Percentiles rank a stretch among this genome's conserved stretches.
phyloP scores from a whole-genome alignment of 495 filamentous ascomycete genomes.

The Daldinia caldariorum region DNA sequence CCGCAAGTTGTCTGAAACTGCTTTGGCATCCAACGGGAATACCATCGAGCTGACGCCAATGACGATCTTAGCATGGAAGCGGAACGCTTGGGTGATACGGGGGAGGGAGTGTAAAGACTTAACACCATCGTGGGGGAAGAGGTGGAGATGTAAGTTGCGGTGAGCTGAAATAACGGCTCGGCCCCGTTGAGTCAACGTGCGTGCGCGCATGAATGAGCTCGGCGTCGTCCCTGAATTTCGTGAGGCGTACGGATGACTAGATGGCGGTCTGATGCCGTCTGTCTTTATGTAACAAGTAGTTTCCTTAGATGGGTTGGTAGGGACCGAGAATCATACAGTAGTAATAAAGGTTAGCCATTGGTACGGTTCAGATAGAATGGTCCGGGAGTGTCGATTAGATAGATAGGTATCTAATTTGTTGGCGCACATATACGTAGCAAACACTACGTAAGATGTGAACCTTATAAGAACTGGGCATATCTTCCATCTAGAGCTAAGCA shows the following conservation, averaged over 20 bases:
- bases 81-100: conserved; percentile 3
- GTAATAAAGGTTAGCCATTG: neutral
- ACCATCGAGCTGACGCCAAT: neutral
- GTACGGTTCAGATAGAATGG: neutral
- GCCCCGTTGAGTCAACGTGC: neutral
- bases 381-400: neutral
- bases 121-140: neutral
- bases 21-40: neutral
- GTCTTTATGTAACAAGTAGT: neutral
- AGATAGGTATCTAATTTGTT: neutral
- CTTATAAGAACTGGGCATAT: neutral
- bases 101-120: neutral
- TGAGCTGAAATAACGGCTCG: conserved; percentile 7
- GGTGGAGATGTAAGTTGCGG: conserved; percentile 11
- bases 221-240: neutral
- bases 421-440: neutral
- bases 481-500: neutral
- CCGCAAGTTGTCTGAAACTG: conserved; percentile 1
- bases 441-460: neutral
- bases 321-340: neutral
- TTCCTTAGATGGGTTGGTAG: conserved; percentile 1
- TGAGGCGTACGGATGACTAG: neutral
- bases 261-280: neutral
- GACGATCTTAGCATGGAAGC: neutral
- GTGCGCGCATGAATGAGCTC: neutral